Percentiles rank a stretch among this genome's conserved stretches.
Evolutionary conservation across 2,329 filamentous ascomycete genomes (phyloP).

Genomic region (Clarireedia homoeocarpa): DNA sequence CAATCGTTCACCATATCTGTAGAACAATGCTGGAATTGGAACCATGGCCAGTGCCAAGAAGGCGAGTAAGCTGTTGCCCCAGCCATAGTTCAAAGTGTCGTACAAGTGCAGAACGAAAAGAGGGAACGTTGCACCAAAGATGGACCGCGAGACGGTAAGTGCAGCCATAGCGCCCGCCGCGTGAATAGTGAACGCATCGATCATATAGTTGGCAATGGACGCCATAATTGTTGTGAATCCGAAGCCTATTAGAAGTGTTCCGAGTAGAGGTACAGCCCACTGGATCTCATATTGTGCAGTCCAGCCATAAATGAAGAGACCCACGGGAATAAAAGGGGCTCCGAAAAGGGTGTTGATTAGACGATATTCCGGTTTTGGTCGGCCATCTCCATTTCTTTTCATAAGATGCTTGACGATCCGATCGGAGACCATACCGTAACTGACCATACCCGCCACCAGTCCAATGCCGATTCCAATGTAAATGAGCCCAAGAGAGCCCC

Average conservation of each 20-base stretch:
- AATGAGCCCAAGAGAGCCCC: slow-evolving; percentile 29
- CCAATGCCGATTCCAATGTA: slow-evolving; percentile 32
- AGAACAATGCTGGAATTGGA: slow-evolving; percentile 8
- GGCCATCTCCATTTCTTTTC: slow-evolving; percentile 36
- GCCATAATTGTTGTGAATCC: neutral
- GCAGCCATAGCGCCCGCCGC: slow-evolving; percentile 30
- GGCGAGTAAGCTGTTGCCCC: slow-evolving; percentile 28
- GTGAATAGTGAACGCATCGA: slow-evolving; percentile 29
- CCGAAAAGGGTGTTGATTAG: slow-evolving; percentile 31
- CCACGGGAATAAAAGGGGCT: slow-evolving; percentile 32
- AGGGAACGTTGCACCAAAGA: slow-evolving; percentile 25
- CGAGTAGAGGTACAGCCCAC: slow-evolving; percentile 34
- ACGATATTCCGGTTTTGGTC: slow-evolving; percentile 32
- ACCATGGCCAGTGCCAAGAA: slow-evolving; percentile 25
- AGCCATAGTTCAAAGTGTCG: slow-evolving; percentile 24
- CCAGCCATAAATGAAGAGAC: slow-evolving; percentile 41
- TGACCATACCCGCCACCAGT: slow-evolving; percentile 17
- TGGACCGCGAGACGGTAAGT: slow-evolving; percentile 27
- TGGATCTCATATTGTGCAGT: slow-evolving; percentile 30
- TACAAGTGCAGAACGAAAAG: slow-evolving; percentile 25
- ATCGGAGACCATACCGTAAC: slow-evolving; percentile 20
- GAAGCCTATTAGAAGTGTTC: neutral
- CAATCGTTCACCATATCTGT: slow-evolving; percentile 21
- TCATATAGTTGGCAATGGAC: slow-evolving; percentile 27
- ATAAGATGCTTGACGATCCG: slow-evolving; percentile 33